Evolutionary conservation across 1,284 basidiomycete genomes (phyloP).

Genomic region (Malassezia sympodialis): DNA sequence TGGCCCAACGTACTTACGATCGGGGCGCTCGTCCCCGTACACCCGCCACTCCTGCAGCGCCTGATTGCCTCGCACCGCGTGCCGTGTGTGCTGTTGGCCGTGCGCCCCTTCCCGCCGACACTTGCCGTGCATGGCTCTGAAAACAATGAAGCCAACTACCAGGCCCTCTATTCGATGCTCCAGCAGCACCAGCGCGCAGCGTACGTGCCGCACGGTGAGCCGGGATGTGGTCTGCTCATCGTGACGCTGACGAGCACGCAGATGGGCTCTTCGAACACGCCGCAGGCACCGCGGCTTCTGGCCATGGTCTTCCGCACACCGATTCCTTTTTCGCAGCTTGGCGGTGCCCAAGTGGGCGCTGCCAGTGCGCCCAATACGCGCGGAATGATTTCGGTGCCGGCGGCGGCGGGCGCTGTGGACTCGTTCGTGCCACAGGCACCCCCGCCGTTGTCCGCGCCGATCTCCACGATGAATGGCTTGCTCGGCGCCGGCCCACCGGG

Average conservation of each 20-base stretch:
- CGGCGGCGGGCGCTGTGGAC: background rate
- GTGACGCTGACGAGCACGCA: slow-evolving; percentile 20
- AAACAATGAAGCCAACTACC: slow-evolving; percentile 33
- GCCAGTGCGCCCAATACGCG: slow-evolving; percentile 1
- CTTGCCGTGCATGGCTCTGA: slow-evolving; percentile 16
- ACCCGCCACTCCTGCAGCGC: slow-evolving; percentile 2
- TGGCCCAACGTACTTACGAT: slow-evolving; percentile 15
- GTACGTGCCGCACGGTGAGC: slow-evolving; percentile 25
- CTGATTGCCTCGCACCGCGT: slow-evolving; percentile 2
- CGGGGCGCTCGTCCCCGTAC: background rate
- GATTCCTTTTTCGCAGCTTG: slow-evolving; percentile 25
- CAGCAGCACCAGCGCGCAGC: slow-evolving; percentile 34
- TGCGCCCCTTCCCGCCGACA: slow-evolving; percentile 1
- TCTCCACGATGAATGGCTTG: background rate
- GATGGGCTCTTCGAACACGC: background rate
- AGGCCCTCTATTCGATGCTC: slow-evolving; percentile 24
- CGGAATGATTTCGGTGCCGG: slow-evolving; percentile 10
- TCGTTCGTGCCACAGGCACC: background rate
- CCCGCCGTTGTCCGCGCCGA: background rate
- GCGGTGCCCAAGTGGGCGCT: background rate
- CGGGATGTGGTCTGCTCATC: slow-evolving; percentile 27
- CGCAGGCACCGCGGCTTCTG: slow-evolving; percentile 20
- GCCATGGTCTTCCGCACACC: slow-evolving; percentile 29
- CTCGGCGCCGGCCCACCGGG: background rate
- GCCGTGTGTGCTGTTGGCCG: slow-evolving; percentile 3